Evolutionary conservation across 306 rosid genomes (phyloP), one percentile per base, ranked within the genome.

Genomic region (Vigna angularis): DNA sequence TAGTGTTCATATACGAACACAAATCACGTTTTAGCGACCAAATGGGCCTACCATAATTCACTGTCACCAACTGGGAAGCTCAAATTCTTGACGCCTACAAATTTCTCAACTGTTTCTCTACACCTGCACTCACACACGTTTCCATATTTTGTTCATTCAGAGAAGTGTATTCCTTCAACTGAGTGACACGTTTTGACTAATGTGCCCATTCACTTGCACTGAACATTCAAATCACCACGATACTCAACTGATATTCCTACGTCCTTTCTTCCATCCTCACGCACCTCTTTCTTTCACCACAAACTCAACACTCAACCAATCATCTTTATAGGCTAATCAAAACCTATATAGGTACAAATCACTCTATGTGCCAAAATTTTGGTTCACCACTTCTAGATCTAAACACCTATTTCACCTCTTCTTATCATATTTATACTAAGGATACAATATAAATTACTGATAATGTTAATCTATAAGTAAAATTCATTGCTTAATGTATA

Each of bases 151-250:
- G 34, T 7, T 5, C 16, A 56, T 1, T 10, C 4, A 12, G 8
- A 58, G 1, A 24, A 24, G 1, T 59, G 40, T 4, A 0, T 3
- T 26, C 17, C 2, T 36, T 3, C 0, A 3, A 4, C 18, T 52
- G 7, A 52, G 3, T 52, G 65, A 0, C 45, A 40, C 45, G 11
- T 2, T 40, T 40, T 40, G 11, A 36, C 20, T 17, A 57, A 30
- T 58, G 22, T 20, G 75, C 18, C 9, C 65, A 36, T 18, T 47
- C 76, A 72, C 77, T 36, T 72, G 53, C 77, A 72, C 38, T 55
- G 66, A 72, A 55, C 66, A 20, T 40, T 72, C 66, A 72, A 72
- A 72, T 63, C 68, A 34, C 6, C 9, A 0, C 24, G 65, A 72
- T 62, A 0, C 68, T 16, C 13, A 18, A 18, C 22, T 18, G 24